Conservation (phyloP, 83 land plant genomes). For the Thuja plicata region DNA sequence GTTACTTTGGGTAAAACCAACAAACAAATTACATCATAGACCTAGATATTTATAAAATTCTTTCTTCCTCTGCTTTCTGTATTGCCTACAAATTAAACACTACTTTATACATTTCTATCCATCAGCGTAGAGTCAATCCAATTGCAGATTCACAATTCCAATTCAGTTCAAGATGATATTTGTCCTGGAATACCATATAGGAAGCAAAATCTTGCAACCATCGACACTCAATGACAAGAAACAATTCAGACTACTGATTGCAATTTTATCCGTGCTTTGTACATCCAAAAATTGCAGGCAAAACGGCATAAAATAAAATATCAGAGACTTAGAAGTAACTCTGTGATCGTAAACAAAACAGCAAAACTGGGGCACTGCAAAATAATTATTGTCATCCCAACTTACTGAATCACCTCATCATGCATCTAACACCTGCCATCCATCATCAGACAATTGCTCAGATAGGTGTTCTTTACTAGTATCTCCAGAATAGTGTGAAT, state of each 20-base stretch:
- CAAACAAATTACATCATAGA: not conserved
- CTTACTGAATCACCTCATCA: not conserved
- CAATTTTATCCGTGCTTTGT: not conserved
- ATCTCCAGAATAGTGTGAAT: not conserved
- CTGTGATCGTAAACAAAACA: not conserved
- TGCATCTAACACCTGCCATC: not conserved
- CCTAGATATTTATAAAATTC: no score
- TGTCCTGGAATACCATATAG: not conserved
- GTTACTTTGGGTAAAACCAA: not conserved
- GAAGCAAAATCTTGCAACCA: not conserved
- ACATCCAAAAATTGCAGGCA: not conserved
- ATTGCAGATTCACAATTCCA: not conserved
- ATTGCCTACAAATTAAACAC: not conserved
- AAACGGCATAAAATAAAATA: not conserved
- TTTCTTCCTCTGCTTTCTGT: not conserved
- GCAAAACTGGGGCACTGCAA: not conserved
- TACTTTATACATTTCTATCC: not conserved
- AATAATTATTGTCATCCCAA: not conserved
- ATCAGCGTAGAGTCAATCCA: not conserved
- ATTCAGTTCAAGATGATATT: not conserved
- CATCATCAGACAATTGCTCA: slow-evolving; percentile 2
- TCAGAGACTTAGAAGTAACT: not conserved
- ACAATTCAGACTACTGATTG: not conserved
- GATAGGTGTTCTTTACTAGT: not conserved
- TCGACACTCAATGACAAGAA: not conserved